phyloP scores from a whole-genome alignment of 2,329 filamentous ascomycete genomes.

The Colletotrichum echinochloae region DNA sequence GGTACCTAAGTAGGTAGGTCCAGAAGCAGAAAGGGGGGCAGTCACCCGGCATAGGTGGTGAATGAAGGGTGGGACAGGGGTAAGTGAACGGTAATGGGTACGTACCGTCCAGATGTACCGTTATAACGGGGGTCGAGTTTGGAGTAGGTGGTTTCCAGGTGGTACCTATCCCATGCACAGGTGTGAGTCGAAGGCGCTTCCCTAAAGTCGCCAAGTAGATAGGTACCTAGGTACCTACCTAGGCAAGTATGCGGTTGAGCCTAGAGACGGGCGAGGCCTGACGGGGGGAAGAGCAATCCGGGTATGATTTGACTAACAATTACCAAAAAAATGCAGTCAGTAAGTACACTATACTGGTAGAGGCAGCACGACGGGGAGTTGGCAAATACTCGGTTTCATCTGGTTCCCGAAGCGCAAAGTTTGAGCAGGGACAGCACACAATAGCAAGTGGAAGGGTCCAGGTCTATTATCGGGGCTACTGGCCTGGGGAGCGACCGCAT shows the following conservation, averaged over 20 bases:
- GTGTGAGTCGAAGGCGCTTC: neutral
- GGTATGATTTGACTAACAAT: neutral
- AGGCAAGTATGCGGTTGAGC: neutral
- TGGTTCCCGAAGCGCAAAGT: constrained; percentile 24
- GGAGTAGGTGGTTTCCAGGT: neutral
- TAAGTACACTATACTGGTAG: too few relatives aligned
- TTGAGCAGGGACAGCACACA: neutral
- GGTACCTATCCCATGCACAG: neutral
- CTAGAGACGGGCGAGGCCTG: neutral
- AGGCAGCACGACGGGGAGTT: neutral
- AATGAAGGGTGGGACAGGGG: constrained; percentile 12
- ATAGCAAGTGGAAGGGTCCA: constrained; percentile 18
- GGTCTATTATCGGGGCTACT: neutral
- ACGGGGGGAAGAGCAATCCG: neutral
- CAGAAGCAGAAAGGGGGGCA: constrained; percentile 20
- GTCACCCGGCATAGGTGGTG: constrained; percentile 5
- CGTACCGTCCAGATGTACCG: constrained; percentile 18
- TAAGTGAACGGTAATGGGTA: constrained; percentile 4
- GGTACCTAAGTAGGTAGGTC: too few relatives aligned
- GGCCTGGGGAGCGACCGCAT: constrained; percentile 23
- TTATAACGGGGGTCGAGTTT: neutral
- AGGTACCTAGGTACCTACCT: too few relatives aligned
- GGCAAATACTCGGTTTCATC: constrained; percentile 33
- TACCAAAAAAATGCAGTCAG: neutral
- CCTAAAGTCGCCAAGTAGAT: neutral